Evolutionary conservation across 1,284 basidiomycete species (phyloP), one percentile per base, ranked within the genome.

Genomic region (Uromyces viciae-fabae): DNA sequence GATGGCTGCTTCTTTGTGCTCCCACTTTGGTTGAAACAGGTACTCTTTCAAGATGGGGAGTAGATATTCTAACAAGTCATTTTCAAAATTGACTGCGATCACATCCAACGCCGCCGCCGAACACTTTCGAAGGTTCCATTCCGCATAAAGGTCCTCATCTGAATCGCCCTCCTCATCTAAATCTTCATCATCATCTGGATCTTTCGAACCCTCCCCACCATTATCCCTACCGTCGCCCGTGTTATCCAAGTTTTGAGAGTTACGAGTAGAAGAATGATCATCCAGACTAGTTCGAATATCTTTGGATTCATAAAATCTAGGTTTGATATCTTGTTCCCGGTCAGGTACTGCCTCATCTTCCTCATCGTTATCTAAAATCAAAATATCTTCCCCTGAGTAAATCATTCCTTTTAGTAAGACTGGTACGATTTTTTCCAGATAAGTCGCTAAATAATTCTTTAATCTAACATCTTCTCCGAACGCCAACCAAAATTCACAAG

Each of bases 401-500:
- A 96, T 88, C 96, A 99, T 99, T 84, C 95, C 96, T 85, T 97
- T 92, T 82, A 99, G 89, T 40, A 99, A 88, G 19, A 98, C 92
- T 0, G 97, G 97, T 0, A 93, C 94, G 64, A 99, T 92, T 84
- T 93, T 93, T 56, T 89, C 90, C 11, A 99, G 89, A 82, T 95
- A 90, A 0, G 94, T 95, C 78, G 91, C 91, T 40, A 99, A 89
- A 86, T 93, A 93, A 19, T 91, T 90, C 22, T 91, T 91, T 36
- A 99, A 89, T 72, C 93, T 91, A 19, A 91, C 91, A 85, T 98
- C 94, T 86, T 99, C 97, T 22, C 97, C 95, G 85, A 99, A 99
- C 0, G 96, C 98, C 82, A 99, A 90, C 97, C 97, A 99, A 87
- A 99, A 99, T 88, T 99, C 97, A 89, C 95, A 98, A 17, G 97